A percentile compares a stretch with the other conserved stretches of the same genome.
Conservation (phyloP, 2,329 filamentous ascomycete genomes). For the Trichothecium sympodiale region DNA sequence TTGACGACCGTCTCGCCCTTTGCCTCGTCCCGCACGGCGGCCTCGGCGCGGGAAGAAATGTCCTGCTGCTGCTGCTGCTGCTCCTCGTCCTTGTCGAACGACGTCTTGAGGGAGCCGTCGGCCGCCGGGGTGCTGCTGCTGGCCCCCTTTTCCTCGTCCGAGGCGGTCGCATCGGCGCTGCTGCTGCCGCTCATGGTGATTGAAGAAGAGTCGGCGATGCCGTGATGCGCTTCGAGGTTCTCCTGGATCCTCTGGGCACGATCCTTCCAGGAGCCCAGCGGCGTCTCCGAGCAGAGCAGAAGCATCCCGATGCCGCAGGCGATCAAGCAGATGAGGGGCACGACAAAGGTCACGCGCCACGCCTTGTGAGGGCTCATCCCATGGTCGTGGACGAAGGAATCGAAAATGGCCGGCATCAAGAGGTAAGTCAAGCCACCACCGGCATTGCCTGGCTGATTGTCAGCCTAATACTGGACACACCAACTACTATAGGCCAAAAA, state of each 20-base stretch:
- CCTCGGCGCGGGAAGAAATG: conserved; percentile 36
- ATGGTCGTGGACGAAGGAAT: conserved; percentile 53
- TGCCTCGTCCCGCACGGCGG: conserved; percentile 43
- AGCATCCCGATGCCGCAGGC: conserved; percentile 57
- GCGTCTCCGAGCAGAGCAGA: conserved; percentile 68
- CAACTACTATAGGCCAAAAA: too few relatives aligned
- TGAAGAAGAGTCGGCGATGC: conserved; percentile 17
- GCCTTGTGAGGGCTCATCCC: conserved; percentile 56
- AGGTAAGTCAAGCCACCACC: conserved; percentile 91
- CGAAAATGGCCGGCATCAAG: conserved; percentile 82
- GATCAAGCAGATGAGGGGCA: conserved; percentile 69
- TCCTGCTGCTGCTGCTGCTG: too few relatives aligned
- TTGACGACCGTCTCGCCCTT: conserved; percentile 41
- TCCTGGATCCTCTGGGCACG: conserved; percentile 48
- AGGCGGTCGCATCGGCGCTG: conserved; percentile 24
- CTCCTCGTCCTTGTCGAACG: background rate
- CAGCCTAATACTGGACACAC: too few relatives aligned
- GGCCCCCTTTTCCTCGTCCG: conserved; percentile 20
- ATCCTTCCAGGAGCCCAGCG: conserved; percentile 71
- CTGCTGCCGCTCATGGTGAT: too few relatives aligned
- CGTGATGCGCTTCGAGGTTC: conserved; percentile 38
- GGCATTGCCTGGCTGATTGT: conserved; percentile 76
- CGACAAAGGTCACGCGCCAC: conserved; percentile 77
- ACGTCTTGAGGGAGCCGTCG: conserved; percentile 27
- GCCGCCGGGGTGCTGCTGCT: conserved; percentile 16